Percentiles rank a stretch among this genome's conserved stretches.
phyloP scores from a whole-genome alignment of 495 filamentous ascomycete species.

The Ascodesmis nigricans region DNA sequence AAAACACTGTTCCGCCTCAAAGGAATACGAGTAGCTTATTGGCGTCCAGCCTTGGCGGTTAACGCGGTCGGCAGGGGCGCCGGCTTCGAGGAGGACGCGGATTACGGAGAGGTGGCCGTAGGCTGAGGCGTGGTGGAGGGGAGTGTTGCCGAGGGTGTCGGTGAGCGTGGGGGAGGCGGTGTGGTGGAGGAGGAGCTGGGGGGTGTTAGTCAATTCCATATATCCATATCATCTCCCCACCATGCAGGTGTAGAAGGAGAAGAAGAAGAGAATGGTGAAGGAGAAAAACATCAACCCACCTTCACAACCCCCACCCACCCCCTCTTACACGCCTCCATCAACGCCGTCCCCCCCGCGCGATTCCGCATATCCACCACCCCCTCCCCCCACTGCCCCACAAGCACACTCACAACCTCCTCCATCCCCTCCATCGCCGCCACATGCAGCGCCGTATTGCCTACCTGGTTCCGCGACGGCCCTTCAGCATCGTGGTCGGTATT shows the following conservation, averaged over 20 bases:
- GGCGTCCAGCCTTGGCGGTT: slow-evolving; percentile 57
- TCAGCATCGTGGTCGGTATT: slow-evolving; percentile 34
- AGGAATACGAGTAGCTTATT: slow-evolving; percentile 46
- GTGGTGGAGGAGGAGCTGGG: slow-evolving; percentile 7
- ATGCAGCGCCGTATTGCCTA: slow-evolving; percentile 43
- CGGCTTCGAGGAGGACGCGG: slow-evolving; percentile 44
- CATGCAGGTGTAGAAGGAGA: not conserved
- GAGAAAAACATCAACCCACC: not conserved
- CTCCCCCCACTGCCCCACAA: slow-evolving; percentile 23
- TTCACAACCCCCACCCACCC: slow-evolving; percentile 4
- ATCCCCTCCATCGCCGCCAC: slow-evolving; percentile 30
- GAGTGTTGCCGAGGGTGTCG: slow-evolving; percentile 52
- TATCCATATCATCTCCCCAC: not conserved
- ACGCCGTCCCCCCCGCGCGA: slow-evolving; percentile 27
- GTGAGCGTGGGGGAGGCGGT: slow-evolving; percentile 19
- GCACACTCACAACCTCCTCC: slow-evolving; percentile 37
- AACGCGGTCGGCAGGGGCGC: slow-evolving; percentile 38
- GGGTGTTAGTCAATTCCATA: not conserved
- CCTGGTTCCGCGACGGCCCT: slow-evolving; percentile 42
- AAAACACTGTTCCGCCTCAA: slow-evolving; percentile 56
- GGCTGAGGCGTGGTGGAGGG: slow-evolving; percentile 44
- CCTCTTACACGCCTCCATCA: slow-evolving; percentile 20
- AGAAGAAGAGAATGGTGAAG: no score
- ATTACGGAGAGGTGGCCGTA: slow-evolving; percentile 52
- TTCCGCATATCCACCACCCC: slow-evolving; percentile 31